phyloP scores from a whole-genome alignment of 345 rosid genomes.

The Brassica napus region Da-Ae NC_063438.1:22410501-22411000 shows the following conservation, averaged over 20 bases:
- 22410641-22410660: slow-evolving; percentile 57
- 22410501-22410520: slow-evolving; percentile 98
- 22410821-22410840: slow-evolving; percentile 86
- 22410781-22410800: slow-evolving; percentile 78
- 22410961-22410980: slow-evolving; percentile 74
- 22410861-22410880: slow-evolving; percentile 80
- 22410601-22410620: slow-evolving; percentile 63
- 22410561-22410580: slow-evolving; percentile 17
- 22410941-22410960: slow-evolving; percentile 52
- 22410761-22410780: slow-evolving; percentile 85
- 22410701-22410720: slow-evolving; percentile 12
- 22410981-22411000: slow-evolving; percentile 65
- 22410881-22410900: neutral
- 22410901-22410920: neutral
- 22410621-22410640: slow-evolving; percentile 89
- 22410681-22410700: slow-evolving; percentile 61
- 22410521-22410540: slow-evolving; percentile 33
- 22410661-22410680: slow-evolving; percentile 58
- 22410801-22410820: slow-evolving; percentile 94
- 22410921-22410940: slow-evolving; percentile 20
- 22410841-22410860: slow-evolving; percentile 97
- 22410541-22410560: neutral
- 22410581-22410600: slow-evolving; percentile 1
- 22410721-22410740: slow-evolving; percentile 11
- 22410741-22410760: neutral